Evolutionary conservation across 139 green algal genomes (phyloP).

Genomic region (Pseudopediastrum boryanum): DNA sequence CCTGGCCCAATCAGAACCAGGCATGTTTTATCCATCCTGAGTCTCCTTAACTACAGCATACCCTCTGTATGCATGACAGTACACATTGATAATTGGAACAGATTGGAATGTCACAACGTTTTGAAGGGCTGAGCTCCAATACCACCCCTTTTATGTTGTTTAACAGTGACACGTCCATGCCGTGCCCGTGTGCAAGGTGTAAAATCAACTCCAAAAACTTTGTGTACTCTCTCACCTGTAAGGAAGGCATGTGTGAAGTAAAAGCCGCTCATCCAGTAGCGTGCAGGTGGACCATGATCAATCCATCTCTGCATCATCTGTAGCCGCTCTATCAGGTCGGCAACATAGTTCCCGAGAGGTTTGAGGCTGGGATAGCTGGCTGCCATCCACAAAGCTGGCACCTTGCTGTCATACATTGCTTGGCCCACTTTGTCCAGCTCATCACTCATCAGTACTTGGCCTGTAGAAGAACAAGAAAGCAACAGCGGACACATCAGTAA

Average conservation of each 20-base stretch:
- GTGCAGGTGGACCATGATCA: conserved; percentile 60
- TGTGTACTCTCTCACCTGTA: conserved; percentile 47
- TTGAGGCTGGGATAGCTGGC: conserved; percentile 74
- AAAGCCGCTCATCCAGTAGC: conserved; percentile 87
- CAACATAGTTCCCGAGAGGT: conserved; percentile 74
- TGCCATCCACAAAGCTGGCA: conserved; percentile 73
- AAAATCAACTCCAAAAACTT: neutral
- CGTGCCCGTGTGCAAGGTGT: neutral
- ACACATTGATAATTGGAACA: neutral
- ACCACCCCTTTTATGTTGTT: conserved; percentile 76
- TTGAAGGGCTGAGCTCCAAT: neutral
- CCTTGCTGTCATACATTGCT: conserved; percentile 56
- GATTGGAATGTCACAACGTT: neutral
- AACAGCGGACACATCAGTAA: conserved; percentile 26
- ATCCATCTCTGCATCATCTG: conserved; percentile 72
- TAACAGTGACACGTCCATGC: conserved; percentile 76
- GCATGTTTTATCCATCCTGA: too few species aligned
- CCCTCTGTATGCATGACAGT: too few species aligned
- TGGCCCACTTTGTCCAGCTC: conserved; percentile 54
- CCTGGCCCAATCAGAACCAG: too few species aligned
- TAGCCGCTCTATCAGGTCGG: conserved; percentile 69
- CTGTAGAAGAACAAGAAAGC: neutral
- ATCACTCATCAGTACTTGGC: conserved; percentile 72
- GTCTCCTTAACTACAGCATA: too few species aligned
- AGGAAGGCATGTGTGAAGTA: conserved; percentile 88